phyloP scores from a whole-genome alignment of 2,329 filamentous ascomycete genomes.

The Lasiodiplodia citricola region DNA sequence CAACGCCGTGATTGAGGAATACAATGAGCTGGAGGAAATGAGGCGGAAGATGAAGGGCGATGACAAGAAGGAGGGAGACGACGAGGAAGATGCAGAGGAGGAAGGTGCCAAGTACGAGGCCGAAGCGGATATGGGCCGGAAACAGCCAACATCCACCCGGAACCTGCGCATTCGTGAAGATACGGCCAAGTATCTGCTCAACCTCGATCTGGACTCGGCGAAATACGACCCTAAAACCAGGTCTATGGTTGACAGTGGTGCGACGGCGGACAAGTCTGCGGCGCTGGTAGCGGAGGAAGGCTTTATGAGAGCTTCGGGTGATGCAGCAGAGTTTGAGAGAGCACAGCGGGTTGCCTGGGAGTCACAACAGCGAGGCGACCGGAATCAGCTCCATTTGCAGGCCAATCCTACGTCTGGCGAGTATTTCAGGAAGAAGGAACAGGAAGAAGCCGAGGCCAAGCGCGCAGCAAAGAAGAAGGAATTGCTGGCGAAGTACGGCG shows the following conservation, averaged over 20 bases:
- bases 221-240: constrained; percentile 98
- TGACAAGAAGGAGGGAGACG: constrained; percentile 48
- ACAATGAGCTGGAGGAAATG: constrained; percentile 82
- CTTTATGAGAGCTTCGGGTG: constrained; percentile 85
- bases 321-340: constrained; percentile 89
- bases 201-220: constrained; percentile 92
- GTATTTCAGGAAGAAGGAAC: constrained; percentile 78
- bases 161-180: constrained; percentile 94
- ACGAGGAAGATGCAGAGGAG: constrained; percentile 55
- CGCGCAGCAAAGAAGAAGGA: constrained; percentile 71
- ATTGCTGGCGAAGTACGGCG: constrained; percentile 83
- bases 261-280: constrained; percentile 78
- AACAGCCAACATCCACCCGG: constrained; percentile 87
- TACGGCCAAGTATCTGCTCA: constrained; percentile 94
- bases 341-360: constrained; percentile 96
- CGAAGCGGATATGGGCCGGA: constrained; percentile 94
- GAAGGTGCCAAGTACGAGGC: constrained; percentile 78
- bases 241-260: constrained; percentile 85
- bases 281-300: constrained; percentile 90
- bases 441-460: constrained; percentile 72
- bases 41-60: constrained; percentile 54
- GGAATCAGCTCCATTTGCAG: constrained; percentile 85
- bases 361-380: constrained; percentile 79
- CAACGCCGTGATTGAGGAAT: constrained; percentile 83
- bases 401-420: constrained; percentile 96